phyloP scores from a whole-genome alignment of 768 basidiomycete genomes.

The Nidularia sp. region DNA sequence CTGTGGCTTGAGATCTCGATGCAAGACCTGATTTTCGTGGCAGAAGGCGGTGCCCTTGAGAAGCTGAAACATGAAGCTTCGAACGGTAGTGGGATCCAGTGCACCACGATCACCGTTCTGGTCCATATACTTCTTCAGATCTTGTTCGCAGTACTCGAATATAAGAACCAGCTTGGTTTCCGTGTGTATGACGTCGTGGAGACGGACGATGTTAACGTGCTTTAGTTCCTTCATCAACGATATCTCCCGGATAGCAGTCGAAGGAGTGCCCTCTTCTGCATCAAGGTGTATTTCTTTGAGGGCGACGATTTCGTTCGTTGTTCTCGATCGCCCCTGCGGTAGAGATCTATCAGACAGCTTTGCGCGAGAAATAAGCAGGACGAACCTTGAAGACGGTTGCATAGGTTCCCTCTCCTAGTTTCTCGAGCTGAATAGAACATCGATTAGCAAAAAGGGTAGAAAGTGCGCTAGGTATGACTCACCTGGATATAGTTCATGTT shows the following conservation, averaged over 20 bases:
- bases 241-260: constrained; percentile 98
- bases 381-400: constrained; percentile 95
- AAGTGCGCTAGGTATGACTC: constrained; percentile 6
- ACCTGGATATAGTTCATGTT: constrained; percentile 56
- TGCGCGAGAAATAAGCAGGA: neutral
- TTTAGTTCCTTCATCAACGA: constrained; percentile 99
- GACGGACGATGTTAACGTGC: constrained; percentile 96
- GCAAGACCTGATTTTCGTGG: constrained; percentile 96
- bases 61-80: constrained; percentile 97
- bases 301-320: constrained; percentile 98
- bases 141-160: constrained; percentile 98
- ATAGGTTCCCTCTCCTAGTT: constrained; percentile 91
- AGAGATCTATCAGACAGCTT: neutral
- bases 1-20: constrained; percentile 97
- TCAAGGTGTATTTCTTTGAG: constrained; percentile 99
- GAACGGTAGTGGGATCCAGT: constrained; percentile 83
- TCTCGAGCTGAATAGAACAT: constrained; percentile 41
- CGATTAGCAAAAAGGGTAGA: neutral
- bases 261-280: constrained; percentile 98
- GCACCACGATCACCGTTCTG: constrained; percentile 95
- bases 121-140: constrained; percentile 99
- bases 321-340: constrained; percentile 82
- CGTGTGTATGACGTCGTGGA: constrained; percentile 98
- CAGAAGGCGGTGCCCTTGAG: constrained; percentile 97
- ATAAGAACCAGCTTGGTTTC: constrained; percentile 97